phyloP scores from a whole-genome alignment of 2,329 filamentous ascomycete species.

The Acarospora socialis region DNA sequence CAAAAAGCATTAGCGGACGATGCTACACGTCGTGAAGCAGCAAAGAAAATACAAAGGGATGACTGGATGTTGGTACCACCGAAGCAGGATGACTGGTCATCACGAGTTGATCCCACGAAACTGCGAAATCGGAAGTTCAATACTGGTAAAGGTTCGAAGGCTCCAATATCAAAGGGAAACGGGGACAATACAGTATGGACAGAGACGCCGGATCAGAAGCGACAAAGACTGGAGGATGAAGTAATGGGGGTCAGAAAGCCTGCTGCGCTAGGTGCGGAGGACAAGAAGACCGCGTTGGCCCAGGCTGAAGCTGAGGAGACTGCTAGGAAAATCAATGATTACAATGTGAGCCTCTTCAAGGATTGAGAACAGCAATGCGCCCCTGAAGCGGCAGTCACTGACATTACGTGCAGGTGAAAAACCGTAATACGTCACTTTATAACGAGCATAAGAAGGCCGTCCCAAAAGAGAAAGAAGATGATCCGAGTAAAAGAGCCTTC shows the following conservation, averaged over 20 bases:
- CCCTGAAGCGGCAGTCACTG: too few relatives aligned
- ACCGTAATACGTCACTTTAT: conserved; percentile 30
- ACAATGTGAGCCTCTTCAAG: conserved; percentile 36
- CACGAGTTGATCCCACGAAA: conserved; percentile 68
- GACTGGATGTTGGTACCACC: conserved; percentile 73
- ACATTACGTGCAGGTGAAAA: conserved; percentile 24
- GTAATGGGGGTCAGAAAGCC: conserved; percentile 54
- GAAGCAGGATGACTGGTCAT: conserved; percentile 35
- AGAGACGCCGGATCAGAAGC: conserved; percentile 80
- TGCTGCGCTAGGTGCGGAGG: conserved; percentile 12
- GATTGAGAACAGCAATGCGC: too few relatives aligned
- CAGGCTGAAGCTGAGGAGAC: conserved; percentile 29
- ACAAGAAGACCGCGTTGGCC: conserved; percentile 7
- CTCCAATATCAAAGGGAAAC: conserved; percentile 23
- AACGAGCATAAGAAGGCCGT: conserved; percentile 32
- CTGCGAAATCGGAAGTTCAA: conserved; percentile 71
- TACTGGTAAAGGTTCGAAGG: conserved; percentile 46
- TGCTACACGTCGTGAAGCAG: conserved; percentile 20
- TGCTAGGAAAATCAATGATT: conserved; percentile 40
- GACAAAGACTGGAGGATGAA: conserved; percentile 63
- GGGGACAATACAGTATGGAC: conserved; percentile 61
- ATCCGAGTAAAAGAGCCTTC: conserved; percentile 78
- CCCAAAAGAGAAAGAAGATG: conserved; percentile 58
- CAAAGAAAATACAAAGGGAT: conserved; percentile 51
- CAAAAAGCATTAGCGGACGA: conserved; percentile 20